A percentile compares a stretch with the other conserved stretches of the same genome.
phyloP scores from a whole-genome alignment of 169 alveolate genomes.

The Plasmodium adleri region DNA sequence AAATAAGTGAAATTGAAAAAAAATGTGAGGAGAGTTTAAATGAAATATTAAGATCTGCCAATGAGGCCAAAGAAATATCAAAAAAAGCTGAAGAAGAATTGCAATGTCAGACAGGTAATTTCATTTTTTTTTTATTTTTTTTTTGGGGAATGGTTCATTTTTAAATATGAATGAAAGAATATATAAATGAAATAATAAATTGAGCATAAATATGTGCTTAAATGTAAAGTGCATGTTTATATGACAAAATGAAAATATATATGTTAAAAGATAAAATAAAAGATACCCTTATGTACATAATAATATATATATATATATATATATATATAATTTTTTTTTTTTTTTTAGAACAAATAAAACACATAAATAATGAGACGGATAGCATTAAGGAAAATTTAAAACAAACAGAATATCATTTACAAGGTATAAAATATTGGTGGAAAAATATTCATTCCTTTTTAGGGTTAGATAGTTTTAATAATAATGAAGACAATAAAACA shows the following conservation, averaged over 20 bases:
- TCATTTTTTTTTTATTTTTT: background rate
- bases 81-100: conserved; percentile 77
- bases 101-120: conserved; percentile 73
- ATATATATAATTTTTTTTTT: too few species aligned
- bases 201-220: too few species aligned
- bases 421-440: conserved; percentile 76
- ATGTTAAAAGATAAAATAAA: background rate
- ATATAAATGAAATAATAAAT: too few species aligned
- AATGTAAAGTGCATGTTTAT: background rate
- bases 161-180: too few species aligned
- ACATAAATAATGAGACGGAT: conserved; percentile 63
- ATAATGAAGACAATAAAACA: conserved; percentile 49
- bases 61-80: conserved; percentile 73
- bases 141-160: too few species aligned
- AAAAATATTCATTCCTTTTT: conserved; percentile 59
- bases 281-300: background rate
- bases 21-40: conserved; percentile 76
- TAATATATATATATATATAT: background rate
- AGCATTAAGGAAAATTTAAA: conserved; percentile 51
- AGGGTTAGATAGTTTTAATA: conserved; percentile 38
- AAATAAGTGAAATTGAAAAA: conserved; percentile 75
- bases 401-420: conserved; percentile 71
- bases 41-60: conserved; percentile 75
- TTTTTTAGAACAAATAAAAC: conserved; percentile 76
- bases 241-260: background rate